Conservation (phyloP, 805 yeast species). For the Ogataea trehaloabstinens region DNA sequence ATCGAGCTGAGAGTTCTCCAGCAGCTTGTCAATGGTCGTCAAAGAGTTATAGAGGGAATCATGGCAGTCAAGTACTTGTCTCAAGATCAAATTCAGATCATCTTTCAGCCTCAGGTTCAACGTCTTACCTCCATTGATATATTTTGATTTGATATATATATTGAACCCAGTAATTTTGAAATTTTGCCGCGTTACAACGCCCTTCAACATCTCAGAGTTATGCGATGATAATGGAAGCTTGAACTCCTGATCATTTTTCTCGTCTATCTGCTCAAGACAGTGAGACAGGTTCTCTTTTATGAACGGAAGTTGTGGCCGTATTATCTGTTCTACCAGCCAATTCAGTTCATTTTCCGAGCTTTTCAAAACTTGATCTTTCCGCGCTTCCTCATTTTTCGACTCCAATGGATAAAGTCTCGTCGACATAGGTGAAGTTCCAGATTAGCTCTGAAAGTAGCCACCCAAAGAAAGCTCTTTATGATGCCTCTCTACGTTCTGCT, state of each 20-base stretch:
- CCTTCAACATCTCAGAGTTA: slow-evolving; percentile 57
- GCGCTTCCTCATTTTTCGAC: slow-evolving; percentile 4
- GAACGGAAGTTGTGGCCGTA: slow-evolving; percentile 47
- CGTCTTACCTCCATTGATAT: slow-evolving; percentile 40
- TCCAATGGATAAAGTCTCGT: slow-evolving; percentile 21
- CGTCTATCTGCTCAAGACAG: slow-evolving; percentile 39
- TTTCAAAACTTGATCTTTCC: background rate
- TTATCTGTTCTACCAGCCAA: slow-evolving; percentile 49
- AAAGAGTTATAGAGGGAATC: slow-evolving; percentile 42
- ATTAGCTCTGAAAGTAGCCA: no score
- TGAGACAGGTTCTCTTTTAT: slow-evolving; percentile 41
- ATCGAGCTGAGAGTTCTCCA: slow-evolving; percentile 21
- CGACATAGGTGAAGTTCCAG: no score
- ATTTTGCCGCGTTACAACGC: slow-evolving; percentile 56
- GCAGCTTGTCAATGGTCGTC: slow-evolving; percentile 37
- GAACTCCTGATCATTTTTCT: slow-evolving; percentile 38
- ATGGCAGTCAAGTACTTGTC: slow-evolving; percentile 40
- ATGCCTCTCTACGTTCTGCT: background rate
- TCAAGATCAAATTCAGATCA: slow-evolving; percentile 36
- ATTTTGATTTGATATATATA: slow-evolving; percentile 35
- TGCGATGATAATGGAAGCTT: slow-evolving; percentile 58
- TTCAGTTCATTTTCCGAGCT: slow-evolving; percentile 31
- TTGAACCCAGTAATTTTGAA: slow-evolving; percentile 49
- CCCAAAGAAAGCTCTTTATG: no score
- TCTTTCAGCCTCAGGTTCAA: slow-evolving; percentile 38